phyloP scores from a whole-genome alignment of 2,329 filamentous ascomycete genomes.

The Talaromyces marneffei region DNA sequence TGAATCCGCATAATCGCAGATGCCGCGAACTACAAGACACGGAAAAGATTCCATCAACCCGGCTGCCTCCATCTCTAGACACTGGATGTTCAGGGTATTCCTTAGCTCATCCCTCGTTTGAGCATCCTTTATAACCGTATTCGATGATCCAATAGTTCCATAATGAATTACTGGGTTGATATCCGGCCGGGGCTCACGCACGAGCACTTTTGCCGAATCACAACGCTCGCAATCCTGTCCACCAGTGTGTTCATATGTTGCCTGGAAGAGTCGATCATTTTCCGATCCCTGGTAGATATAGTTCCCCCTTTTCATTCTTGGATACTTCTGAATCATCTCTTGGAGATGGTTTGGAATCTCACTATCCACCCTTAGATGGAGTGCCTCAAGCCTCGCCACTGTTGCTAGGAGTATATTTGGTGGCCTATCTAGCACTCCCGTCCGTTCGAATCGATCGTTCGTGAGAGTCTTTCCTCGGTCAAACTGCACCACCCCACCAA shows the following conservation, averaged over 20 bases:
- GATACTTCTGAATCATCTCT: background rate
- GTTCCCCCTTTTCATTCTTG: background rate
- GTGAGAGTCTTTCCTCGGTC: background rate
- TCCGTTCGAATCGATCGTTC: background rate
- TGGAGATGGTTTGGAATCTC: background rate
- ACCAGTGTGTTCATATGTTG: background rate
- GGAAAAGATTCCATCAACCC: conserved; percentile 23
- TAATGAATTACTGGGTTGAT: conserved; percentile 8
- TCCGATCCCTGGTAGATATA: background rate
- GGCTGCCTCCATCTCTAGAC: no score
- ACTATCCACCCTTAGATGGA: background rate
- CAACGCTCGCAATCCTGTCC: conserved; percentile 1
- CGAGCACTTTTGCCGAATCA: background rate
- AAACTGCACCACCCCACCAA: conserved; percentile 1
- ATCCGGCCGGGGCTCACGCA: background rate
- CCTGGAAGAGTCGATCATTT: background rate
- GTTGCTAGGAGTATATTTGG: conserved; percentile 13
- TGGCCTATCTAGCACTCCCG: background rate
- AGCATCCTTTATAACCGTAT: conserved; percentile 10
- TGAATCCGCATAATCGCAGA: conserved; percentile 22
- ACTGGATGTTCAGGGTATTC: background rate
- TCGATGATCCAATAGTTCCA: conserved; percentile 10
- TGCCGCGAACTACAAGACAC: conserved; percentile 32
- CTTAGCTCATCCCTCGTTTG: conserved; percentile 14
- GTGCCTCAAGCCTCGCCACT: conserved; percentile 2